Conservation (phyloP, 495 filamentous ascomycete genomes). For the Rhizodiscina lignyota region DNA sequence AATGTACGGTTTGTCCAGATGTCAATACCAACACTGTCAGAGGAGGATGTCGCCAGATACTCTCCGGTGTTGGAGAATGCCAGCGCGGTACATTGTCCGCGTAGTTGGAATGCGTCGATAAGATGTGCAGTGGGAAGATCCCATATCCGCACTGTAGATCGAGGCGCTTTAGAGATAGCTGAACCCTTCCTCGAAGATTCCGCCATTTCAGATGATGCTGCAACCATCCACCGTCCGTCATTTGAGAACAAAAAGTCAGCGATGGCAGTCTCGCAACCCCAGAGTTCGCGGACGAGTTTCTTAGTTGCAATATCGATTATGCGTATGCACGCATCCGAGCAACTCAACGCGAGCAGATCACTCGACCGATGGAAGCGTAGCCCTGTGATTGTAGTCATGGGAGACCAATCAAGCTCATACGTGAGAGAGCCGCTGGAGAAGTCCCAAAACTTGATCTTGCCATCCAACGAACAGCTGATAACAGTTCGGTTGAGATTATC, state of each 20-base stretch:
- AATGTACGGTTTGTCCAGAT: constrained; percentile 85
- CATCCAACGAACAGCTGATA: constrained; percentile 75
- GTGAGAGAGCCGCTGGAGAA: constrained; percentile 61
- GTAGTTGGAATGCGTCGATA: constrained; percentile 70
- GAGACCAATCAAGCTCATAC: constrained; percentile 72
- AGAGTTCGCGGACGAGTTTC: constrained; percentile 79
- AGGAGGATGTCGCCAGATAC: constrained; percentile 76
- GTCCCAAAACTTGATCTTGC: constrained; percentile 98
- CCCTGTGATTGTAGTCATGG: constrained; percentile 57
- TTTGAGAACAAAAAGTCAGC: constrained; percentile 55
- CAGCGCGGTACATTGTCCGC: constrained; percentile 59
- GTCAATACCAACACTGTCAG: constrained; percentile 70
- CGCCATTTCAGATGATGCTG: constrained; percentile 73
- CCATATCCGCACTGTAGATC: constrained; percentile 60
- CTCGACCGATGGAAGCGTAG: constrained; percentile 63
- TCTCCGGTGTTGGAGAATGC: constrained; percentile 83
- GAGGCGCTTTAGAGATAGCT: too few relatives aligned
- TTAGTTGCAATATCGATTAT: constrained; percentile 83
- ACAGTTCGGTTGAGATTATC: constrained; percentile 71
- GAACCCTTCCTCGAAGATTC: too few relatives aligned
- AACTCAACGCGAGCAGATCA: constrained; percentile 78
- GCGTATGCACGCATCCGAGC: constrained; percentile 75
- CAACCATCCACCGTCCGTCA: constrained; percentile 87
- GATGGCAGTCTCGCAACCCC: constrained; percentile 37
- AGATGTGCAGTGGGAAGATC: constrained; percentile 90